Conservation (phyloP, 208 protist genomes). For the Leptomonas seymouri region DNA sequence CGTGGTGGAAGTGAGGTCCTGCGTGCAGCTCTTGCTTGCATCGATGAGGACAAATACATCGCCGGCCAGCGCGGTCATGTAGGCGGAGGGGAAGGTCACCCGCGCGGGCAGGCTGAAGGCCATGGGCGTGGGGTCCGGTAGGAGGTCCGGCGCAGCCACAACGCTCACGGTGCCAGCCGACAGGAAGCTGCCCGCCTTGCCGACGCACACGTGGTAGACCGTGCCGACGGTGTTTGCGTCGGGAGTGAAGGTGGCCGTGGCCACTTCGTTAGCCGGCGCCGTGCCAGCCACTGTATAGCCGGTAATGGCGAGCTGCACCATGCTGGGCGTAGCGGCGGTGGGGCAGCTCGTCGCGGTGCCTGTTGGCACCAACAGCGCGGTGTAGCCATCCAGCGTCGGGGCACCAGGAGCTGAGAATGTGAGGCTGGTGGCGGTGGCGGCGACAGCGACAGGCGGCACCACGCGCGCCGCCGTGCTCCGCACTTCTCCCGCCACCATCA, state of each 20-base stretch:
- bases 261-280: neutral
- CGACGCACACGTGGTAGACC: slow-evolving; percentile 43
- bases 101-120: slow-evolving; percentile 32
- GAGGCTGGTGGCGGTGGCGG: slow-evolving; percentile 31
- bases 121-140: slow-evolving; percentile 17
- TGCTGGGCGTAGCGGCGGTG: slow-evolving; percentile 1
- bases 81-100: slow-evolving; percentile 35
- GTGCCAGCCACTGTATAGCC: neutral
- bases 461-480: slow-evolving; percentile 13
- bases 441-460: slow-evolving; percentile 42
- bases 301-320: slow-evolving; percentile 24
- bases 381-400: slow-evolving; percentile 29
- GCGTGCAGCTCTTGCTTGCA: slow-evolving; percentile 33
- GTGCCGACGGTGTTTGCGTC: slow-evolving; percentile 10
- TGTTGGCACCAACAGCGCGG: slow-evolving; percentile 22
- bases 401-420: slow-evolving; percentile 48
- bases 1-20: slow-evolving; percentile 5
- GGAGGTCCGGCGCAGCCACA: slow-evolving; percentile 29
- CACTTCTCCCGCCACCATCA: slow-evolving; percentile 32
- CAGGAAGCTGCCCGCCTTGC: slow-evolving; percentile 20
- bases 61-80: slow-evolving; percentile 27
- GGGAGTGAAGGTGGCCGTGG: slow-evolving; percentile 35
- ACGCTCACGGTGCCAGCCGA: slow-evolving; percentile 38
- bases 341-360: slow-evolving; percentile 11
- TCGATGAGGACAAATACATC: slow-evolving; percentile 33